Evolutionary conservation across 2,329 filamentous ascomycete genomes (phyloP), one percentile per base, ranked within the genome.

Genomic region (Alternaria triticina): DNA sequence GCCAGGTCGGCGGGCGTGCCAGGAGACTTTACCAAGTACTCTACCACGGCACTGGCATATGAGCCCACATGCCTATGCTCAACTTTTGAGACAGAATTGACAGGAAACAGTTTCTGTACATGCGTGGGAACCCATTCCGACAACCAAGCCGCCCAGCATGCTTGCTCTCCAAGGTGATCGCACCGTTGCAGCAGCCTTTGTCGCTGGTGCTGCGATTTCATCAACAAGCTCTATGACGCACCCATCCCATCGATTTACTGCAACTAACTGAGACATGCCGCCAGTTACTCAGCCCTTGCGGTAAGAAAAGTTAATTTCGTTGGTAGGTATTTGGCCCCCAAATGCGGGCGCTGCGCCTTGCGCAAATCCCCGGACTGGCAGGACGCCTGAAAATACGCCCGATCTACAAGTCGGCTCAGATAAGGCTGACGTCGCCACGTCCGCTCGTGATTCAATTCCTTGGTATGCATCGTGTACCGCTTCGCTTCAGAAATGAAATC

Each of bases 311-410:
- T 36, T 43, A 8, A 10, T n/a, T 15, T 33, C 5, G 11, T 30
- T 20, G 58, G 51, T 25, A 50, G 27, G 1, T 20, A 51, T 33
- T 8, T 28, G 23, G 44, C 58, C 43, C 52, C 52, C 17, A 28
- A 30, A 44, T 27, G 25, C 15, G 44, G 47, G 17, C 36, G 54
- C 68, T 70, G 64, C 68, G 68, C 68, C 68, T 56, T 60, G 23
- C 68, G 44, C 22, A 33, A 49, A 59, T 36, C 20, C 27, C 40
- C 43, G 36, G 11, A 23, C 56, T 58, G 59, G 57, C 17, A 62
- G 36, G 61, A 43, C 59, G 65, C 65, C 65, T 67, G 33, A 67
- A 27, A 43, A 22, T 43, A 45, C 20, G 15, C 6, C 44, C 3
- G 45, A 36, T 28, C 13, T 23, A 1, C 28, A 47, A 27, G 13